These are phyloP conservation scores for Collybia mongolica DNA, from an alignment of 768 basidiomycete species.

Conservation along the genomic window DNA sequence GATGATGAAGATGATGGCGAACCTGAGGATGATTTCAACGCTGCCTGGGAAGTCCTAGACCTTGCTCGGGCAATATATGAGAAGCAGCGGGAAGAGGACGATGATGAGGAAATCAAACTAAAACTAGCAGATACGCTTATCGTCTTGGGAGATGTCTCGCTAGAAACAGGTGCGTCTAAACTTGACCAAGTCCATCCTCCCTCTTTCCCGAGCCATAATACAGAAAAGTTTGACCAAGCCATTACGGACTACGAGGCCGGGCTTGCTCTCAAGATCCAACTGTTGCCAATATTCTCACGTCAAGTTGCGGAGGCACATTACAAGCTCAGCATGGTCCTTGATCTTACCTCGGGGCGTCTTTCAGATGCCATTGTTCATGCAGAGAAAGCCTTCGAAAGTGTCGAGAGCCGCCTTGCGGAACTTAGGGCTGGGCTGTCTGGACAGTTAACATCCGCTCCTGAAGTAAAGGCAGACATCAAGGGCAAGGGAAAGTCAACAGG, in stretches of 20 bases:
- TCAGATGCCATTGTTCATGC: slow-evolving; percentile 82
- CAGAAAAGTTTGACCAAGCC: slow-evolving; percentile 96
- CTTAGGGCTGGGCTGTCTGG: slow-evolving; percentile 47
- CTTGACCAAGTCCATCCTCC: too few relatives aligned
- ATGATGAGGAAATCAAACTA: slow-evolving; percentile 63
- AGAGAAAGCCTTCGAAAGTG: slow-evolving; percentile 75
- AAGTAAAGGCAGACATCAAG: slow-evolving; percentile 43
- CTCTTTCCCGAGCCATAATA: background rate
- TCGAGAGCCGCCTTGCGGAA: slow-evolving; percentile 65
- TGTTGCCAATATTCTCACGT: slow-evolving; percentile 86
- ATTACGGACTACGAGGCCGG: slow-evolving; percentile 84
- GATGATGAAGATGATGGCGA: slow-evolving; percentile 67
- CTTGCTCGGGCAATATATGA: slow-evolving; percentile 86
- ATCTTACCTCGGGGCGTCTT: slow-evolving; percentile 83
- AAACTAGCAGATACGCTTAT: slow-evolving; percentile 92
- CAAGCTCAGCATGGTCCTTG: slow-evolving; percentile 90
- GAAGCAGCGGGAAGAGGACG: slow-evolving; percentile 52
- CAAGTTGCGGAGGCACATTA: slow-evolving; percentile 94
- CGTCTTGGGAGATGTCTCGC: slow-evolving; percentile 90
- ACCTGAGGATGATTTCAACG: slow-evolving; percentile 97
- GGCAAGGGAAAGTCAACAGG: slow-evolving; percentile 73
- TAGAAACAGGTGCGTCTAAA: slow-evolving; percentile 81
- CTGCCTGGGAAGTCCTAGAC: slow-evolving; percentile 97
- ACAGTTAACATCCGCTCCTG: slow-evolving; percentile 29
- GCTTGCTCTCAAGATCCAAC: slow-evolving; percentile 64